phyloP scores from a whole-genome alignment of 2,329 filamentous ascomycete genomes.

The Colletotrichum sp. region DNA sequence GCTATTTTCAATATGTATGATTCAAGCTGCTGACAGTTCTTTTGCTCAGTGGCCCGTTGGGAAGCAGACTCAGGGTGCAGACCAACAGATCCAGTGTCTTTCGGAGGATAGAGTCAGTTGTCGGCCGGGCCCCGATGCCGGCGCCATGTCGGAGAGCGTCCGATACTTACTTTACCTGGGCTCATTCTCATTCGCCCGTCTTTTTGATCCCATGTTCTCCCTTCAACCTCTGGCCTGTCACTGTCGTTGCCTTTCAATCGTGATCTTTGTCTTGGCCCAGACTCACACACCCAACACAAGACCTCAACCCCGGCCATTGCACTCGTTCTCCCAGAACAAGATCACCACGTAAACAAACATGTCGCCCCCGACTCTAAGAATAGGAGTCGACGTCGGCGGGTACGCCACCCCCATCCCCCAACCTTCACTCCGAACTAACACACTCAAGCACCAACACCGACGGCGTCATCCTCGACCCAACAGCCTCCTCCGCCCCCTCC shows the following conservation, averaged over 20 bases:
- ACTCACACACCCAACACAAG: not conserved
- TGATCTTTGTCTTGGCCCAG: not conserved
- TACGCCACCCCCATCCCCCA: not conserved
- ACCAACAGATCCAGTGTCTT: not conserved
- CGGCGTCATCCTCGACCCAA: slow-evolving; percentile 50
- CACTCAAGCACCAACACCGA: not conserved
- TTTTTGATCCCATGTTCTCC: not conserved
- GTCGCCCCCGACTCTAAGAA: not conserved
- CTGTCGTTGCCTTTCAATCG: not conserved
- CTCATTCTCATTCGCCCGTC: not conserved
- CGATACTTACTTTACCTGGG: not conserved
- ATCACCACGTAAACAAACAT: not conserved
- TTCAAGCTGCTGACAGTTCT: not conserved
- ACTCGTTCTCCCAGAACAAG: not conserved
- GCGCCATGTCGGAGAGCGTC: not conserved
- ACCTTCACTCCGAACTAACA: not conserved
- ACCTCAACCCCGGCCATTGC: too few species aligned
- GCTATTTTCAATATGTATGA: not conserved
- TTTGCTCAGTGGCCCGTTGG: not conserved
- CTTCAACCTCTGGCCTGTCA: not conserved
- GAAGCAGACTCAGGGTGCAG: not conserved
- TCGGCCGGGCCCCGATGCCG: slow-evolving; percentile 5
- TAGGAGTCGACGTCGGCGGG: not conserved
- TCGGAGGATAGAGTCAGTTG: not conserved
- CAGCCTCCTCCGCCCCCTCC: slow-evolving; percentile 32